A percentile compares a stretch with the other conserved stretches of the same genome.
Conservation (phyloP, 192 early-diverging fungal genomes). For the Chytriomyces sp. region DNA sequence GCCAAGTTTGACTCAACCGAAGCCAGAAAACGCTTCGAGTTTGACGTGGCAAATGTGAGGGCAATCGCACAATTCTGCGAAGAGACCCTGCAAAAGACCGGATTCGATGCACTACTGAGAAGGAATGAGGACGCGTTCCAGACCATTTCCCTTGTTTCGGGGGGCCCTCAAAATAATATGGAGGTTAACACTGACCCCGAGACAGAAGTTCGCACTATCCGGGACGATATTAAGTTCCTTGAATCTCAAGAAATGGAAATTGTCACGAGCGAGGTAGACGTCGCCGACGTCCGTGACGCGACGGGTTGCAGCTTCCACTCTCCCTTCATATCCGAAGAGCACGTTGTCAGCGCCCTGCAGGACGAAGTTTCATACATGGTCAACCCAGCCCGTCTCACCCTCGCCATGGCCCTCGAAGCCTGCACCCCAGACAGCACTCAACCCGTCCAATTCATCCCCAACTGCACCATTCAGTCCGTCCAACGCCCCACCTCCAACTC, state of each 20-base stretch:
- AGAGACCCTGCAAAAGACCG: neutral
- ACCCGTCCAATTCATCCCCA: neutral
- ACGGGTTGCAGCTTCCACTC: neutral
- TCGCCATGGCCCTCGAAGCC: conserved; percentile 2
- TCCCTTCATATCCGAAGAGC: neutral
- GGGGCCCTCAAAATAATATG: conserved; percentile 21
- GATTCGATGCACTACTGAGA: conserved; percentile 18
- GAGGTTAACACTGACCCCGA: conserved; percentile 10
- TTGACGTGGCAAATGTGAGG: conserved; percentile 32
- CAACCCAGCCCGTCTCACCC: neutral
- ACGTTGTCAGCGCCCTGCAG: neutral
- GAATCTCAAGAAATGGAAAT: neutral
- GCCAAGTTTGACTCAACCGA: conserved; percentile 1
- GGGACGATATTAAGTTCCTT: conserved; percentile 14
- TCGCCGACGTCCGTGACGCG: conserved; percentile 30
- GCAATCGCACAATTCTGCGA: neutral
- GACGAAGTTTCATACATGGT: neutral
- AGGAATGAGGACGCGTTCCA: conserved; percentile 16
- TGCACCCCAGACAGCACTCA: neutral
- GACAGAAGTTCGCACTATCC: neutral
- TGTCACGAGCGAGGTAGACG: neutral
- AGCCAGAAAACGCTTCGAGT: conserved; percentile 21
- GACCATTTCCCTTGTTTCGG: neutral
- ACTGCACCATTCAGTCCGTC: neutral
- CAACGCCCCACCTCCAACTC: neutral